A percentile compares a stretch with the other conserved stretches of the same genome.
Conservation (phyloP, 495 filamentous ascomycete species). For the Trichoderma parareesei region DNA sequence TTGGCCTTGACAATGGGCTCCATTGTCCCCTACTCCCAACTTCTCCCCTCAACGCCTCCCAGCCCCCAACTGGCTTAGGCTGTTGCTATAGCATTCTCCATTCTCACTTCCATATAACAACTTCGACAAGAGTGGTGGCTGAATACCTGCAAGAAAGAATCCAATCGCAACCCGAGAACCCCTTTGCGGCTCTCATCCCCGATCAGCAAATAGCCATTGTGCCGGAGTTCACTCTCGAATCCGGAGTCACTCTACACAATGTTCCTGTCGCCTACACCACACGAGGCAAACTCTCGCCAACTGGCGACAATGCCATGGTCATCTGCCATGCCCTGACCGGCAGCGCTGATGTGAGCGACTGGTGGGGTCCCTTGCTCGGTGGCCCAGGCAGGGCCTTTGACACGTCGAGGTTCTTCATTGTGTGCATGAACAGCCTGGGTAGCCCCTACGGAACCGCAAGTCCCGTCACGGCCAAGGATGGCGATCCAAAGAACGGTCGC, state of each 20-base stretch:
- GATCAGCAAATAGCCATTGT: constrained; percentile 79
- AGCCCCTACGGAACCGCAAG: constrained; percentile 96
- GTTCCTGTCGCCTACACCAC: constrained; percentile 92
- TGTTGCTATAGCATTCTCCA: neutral
- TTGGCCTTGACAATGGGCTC: neutral
- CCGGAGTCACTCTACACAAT: constrained; percentile 77
- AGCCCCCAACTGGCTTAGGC: neutral
- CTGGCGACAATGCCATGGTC: constrained; percentile 84
- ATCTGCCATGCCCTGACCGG: constrained; percentile 96
- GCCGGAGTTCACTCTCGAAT: constrained; percentile 88
- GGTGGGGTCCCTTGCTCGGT: constrained; percentile 94
- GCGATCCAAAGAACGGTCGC: constrained; percentile 59
- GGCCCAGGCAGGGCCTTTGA: constrained; percentile 89
- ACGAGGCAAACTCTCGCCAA: constrained; percentile 63
- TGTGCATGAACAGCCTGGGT: constrained; percentile 93
- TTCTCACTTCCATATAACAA: neutral
- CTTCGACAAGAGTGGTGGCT: constrained; percentile 31
- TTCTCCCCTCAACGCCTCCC: neutral
- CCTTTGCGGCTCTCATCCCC: constrained; percentile 76
- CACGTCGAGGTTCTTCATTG: constrained; percentile 81
- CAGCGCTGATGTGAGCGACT: constrained; percentile 91
- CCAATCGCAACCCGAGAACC: constrained; percentile 75
- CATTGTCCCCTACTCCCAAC: neutral
- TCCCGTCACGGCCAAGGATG: constrained; percentile 82
- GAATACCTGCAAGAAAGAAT: constrained; percentile 54